These are phyloP conservation scores for Suillus spraguei DNA, from an alignment of 768 basidiomycete genomes.

Conservation along the genomic window DNA sequence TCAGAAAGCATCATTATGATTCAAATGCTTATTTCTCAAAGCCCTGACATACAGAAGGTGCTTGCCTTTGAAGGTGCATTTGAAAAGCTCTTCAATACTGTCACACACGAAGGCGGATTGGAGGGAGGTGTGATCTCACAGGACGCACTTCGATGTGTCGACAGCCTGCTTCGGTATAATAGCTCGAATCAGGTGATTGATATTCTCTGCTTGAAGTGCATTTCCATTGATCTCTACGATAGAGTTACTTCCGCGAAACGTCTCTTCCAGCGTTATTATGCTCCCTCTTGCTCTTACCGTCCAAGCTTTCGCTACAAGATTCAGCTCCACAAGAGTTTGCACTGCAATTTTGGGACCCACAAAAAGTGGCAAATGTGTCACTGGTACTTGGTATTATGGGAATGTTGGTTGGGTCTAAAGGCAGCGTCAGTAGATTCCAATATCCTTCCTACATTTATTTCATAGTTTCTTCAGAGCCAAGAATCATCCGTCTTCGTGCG, in stretches of 20 bases:
- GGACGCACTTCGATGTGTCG: constrained; percentile 84
- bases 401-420: constrained; percentile 79
- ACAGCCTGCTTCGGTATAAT: constrained; percentile 89
- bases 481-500: constrained; percentile 65
- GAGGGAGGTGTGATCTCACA: constrained; percentile 88
- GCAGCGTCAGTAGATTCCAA: constrained; percentile 49
- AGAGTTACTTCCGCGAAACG: constrained; percentile 98
- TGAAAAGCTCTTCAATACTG: constrained; percentile 90
- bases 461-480: constrained; percentile 43
- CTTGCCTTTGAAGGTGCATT: constrained; percentile 97
- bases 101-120: constrained; percentile 85
- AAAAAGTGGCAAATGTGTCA: constrained; percentile 80
- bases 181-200: constrained; percentile 84
- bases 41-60: constrained; percentile 93
- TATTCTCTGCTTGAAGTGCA: constrained; percentile 9
- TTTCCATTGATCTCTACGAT: constrained; percentile 20
- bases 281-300: constrained; percentile 71
- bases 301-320: constrained; percentile 56
- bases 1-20: constrained; percentile 84
- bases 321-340: constrained; percentile 86
- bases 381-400: constrained; percentile 85
- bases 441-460: constrained; percentile 11
- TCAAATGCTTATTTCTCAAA: constrained; percentile 80
- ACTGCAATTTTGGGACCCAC: constrained; percentile 94
- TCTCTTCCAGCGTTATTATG: constrained; percentile 68